Evolutionary conservation across 306 rosid species (phyloP), one percentile per base, ranked within the genome.

Genomic region (Castanopsis chinensis): DNA sequence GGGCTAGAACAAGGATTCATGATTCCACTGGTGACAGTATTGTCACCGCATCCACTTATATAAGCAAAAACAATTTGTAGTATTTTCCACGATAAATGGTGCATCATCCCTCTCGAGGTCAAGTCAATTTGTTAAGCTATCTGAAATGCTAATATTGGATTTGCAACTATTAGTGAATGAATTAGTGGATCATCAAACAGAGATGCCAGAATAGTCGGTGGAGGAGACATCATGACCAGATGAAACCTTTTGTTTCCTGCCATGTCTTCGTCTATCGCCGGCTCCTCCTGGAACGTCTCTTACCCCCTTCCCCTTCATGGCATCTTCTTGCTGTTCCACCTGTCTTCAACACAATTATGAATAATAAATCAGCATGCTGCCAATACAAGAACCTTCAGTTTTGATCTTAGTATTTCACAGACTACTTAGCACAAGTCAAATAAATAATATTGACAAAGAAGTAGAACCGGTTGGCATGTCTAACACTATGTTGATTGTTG

Each of bases 221-320:
- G 90, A 82, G 35, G 89, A 85, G 78, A 84, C 87, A 72, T 82
- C 87, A 45, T 80, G 87, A 8, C 84, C 90, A 56, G 87, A 77
- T 27, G 85, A 77, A 53, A 85, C 81, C 83, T 81, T 92, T 20
- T 77, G 92, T 75, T 80, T 81, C 87, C 86, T 78, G 4, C 86
- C 87, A 8, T 32, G 69, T 68, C 85, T 81, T 5, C 80, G 73
- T 52, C 88, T 79, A 33, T 41, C 83, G 76, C 81, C 65, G 86
- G 74, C 80, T 73, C 85, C 86, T 83, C 85, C 82, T 12, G 4
- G 61, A 72, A 33, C 86, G 86, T 19, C 86, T 86, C 71, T 75
- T 83, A 20, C 89, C 73, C 45, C 80, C 73, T n/a, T 83, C 87
- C 27, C 85, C 83, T 71, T 83, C 87, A 54, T 45, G 60, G 73